Percentiles rank a stretch among this genome's conserved stretches.
Conservation (phyloP, 2,329 filamentous ascomycete species). For the Microthyrium microscopicum region DNA sequence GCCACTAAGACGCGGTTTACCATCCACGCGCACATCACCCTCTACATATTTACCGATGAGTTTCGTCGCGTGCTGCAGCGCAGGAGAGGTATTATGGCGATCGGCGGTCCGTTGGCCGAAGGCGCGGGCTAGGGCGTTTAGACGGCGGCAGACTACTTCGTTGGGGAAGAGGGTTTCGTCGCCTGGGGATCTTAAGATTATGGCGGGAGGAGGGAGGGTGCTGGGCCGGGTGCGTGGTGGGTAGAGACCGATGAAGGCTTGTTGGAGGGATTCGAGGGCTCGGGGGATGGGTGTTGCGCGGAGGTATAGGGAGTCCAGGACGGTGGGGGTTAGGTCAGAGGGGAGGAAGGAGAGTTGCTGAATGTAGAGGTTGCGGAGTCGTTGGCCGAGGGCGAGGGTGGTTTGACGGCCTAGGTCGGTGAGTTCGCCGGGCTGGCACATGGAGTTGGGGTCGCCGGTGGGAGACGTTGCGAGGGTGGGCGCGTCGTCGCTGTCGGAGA, state of each 20-base stretch:
- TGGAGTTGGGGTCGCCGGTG: slow-evolving; percentile 51
- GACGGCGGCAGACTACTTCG: slow-evolving; percentile 30
- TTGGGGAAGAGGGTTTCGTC: slow-evolving; percentile 36
- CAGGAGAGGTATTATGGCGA: slow-evolving; percentile 40
- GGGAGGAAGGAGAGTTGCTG: slow-evolving; percentile 33
- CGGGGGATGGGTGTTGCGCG: slow-evolving; percentile 32
- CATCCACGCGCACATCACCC: slow-evolving; percentile 62
- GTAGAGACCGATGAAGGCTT: slow-evolving; percentile 32
- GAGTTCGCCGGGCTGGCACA: slow-evolving; percentile 42
- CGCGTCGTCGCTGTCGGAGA: slow-evolving; percentile 46
- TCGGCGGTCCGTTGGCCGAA: slow-evolving; percentile 31
- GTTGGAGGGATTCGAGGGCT: slow-evolving; percentile 33
- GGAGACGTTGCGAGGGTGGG: slow-evolving; percentile 54
- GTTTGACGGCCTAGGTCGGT: slow-evolving; percentile 33
- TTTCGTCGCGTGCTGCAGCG: slow-evolving; percentile 71
- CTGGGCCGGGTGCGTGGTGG: slow-evolving; percentile 25
- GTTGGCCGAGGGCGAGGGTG: slow-evolving; percentile 30
- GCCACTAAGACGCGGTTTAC: slow-evolving; percentile 66
- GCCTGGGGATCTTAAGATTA: slow-evolving; percentile 26
- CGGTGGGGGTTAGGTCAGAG: slow-evolving; percentile 21
- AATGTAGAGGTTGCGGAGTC: slow-evolving; percentile 32
- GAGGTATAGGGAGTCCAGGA: slow-evolving; percentile 30
- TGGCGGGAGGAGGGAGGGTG: slow-evolving; percentile 26
- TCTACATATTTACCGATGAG: slow-evolving; percentile 79
- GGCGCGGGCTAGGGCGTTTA: slow-evolving; percentile 28